These are phyloP conservation scores for Penicillium sp. DNA, from an alignment of 2,329 filamentous ascomycete species.

Conservation along the genomic window DNA sequence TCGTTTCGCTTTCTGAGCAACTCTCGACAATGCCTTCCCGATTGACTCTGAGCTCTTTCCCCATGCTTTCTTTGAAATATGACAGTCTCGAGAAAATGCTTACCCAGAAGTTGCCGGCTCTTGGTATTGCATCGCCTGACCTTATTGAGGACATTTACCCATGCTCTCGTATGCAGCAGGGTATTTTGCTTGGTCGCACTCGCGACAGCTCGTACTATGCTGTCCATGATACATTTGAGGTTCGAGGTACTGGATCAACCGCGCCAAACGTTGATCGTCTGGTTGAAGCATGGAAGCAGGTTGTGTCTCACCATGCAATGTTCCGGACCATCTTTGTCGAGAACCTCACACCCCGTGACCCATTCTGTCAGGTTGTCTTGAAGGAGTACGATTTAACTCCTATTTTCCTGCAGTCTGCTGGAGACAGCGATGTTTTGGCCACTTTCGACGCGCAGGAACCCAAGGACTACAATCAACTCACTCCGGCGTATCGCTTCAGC, in stretches of 20 bases:
- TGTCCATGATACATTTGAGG: conserved; percentile 40
- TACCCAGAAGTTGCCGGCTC: conserved; percentile 35
- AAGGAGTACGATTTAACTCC: conserved; percentile 31
- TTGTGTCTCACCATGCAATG: conserved; percentile 36
- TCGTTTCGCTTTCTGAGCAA: conserved; percentile 30
- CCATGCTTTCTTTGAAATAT: conserved; percentile 48
- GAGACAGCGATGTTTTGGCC: conserved; percentile 29
- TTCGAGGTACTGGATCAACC: conserved; percentile 17
- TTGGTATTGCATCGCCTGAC: conserved; percentile 35
- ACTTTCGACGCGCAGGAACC: conserved; percentile 31
- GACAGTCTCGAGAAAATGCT: conserved; percentile 40
- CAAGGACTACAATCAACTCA: conserved; percentile 24
- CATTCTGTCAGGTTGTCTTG: conserved; percentile 38
- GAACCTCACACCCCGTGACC: conserved; percentile 31
- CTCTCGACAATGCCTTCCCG: conserved; percentile 26
- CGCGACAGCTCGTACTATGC: conserved; percentile 38
- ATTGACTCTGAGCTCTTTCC: conserved; percentile 46
- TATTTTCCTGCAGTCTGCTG: conserved; percentile 30
- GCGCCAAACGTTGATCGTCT: conserved; percentile 30
- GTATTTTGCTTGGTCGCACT: conserved; percentile 35
- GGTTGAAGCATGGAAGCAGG: conserved; percentile 31
- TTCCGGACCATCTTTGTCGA: conserved; percentile 40
- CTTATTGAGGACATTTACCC: conserved; percentile 47
- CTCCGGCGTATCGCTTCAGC: conserved; percentile 48
- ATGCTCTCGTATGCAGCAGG: conserved; percentile 41